phyloP scores from a whole-genome alignment of 1,139 yeast species.

The Magnusiomyces sp. region DNA sequence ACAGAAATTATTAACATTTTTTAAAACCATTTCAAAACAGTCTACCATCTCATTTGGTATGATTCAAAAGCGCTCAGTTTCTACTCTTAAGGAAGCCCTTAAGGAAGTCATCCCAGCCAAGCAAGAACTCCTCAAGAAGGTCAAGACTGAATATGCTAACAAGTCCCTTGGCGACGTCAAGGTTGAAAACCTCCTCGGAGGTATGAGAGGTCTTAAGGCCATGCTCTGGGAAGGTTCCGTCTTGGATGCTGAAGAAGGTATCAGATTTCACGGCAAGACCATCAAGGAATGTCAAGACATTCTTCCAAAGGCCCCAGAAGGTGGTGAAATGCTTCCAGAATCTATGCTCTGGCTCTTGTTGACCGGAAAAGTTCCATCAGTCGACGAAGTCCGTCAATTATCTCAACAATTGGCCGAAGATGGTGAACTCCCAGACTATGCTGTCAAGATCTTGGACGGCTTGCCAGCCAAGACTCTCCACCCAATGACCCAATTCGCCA shows the following conservation, averaged over 20 bases:
- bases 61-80: conserved; percentile 6
- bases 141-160: conserved; percentile 33
- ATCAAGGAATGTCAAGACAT: conserved; percentile 43
- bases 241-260: conserved; percentile 46
- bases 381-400: conserved; percentile 63
- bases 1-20: neutral
- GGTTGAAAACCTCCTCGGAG: conserved; percentile 41
- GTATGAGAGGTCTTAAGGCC: conserved; percentile 47
- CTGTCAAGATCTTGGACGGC: conserved; percentile 69
- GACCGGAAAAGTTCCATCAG: conserved; percentile 84
- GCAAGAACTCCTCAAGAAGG: conserved; percentile 32
- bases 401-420: conserved; percentile 80
- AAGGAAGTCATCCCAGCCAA: conserved; percentile 37
- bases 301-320: conserved; percentile 42
- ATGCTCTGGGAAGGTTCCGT: conserved; percentile 49
- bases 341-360: conserved; percentile 86
- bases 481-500: conserved; percentile 96
- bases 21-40: neutral
- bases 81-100: conserved; percentile 33
- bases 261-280: conserved; percentile 46
- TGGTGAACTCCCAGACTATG: conserved; percentile 76
- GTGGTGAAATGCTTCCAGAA: conserved; percentile 59
- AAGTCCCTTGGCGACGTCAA: conserved; percentile 38
- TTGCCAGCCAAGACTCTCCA: conserved; percentile 73
- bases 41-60: neutral